Percentiles rank a stretch among this genome's conserved stretches.
These are phyloP conservation scores for Arbutus unedo DNA, from an alignment of 148 eudicot species.

Conservation along the genomic window DNA sequence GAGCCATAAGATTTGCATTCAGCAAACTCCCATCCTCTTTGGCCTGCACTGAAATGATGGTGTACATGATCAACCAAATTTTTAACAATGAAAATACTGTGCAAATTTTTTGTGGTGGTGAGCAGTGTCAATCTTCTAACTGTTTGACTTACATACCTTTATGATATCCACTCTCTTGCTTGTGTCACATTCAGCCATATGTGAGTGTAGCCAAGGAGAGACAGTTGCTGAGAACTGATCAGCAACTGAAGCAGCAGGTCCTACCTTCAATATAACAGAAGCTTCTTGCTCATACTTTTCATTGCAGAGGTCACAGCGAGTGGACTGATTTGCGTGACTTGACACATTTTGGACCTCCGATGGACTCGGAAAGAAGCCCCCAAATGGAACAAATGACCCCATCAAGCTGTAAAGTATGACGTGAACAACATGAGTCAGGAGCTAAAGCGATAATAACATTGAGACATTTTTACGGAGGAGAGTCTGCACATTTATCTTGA, in stretches of 20 bases:
- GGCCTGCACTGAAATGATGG: constrained; percentile 70
- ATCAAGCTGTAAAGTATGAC: constrained; percentile 65
- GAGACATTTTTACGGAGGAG: not conserved
- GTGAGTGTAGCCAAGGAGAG: constrained; percentile 50
- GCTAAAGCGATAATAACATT: constrained; percentile 13
- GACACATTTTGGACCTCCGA: constrained; percentile 47
- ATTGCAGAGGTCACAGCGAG: constrained; percentile 53
- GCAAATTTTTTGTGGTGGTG: not conserved
- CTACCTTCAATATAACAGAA: constrained; percentile 41
- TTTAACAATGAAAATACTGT: not conserved
- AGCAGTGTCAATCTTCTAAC: not conserved
- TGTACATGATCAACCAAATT: constrained; percentile 30
- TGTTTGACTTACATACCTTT: constrained; percentile 48
- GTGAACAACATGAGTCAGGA: constrained; percentile 38
- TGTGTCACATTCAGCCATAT: constrained; percentile 33
- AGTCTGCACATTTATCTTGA: not conserved
- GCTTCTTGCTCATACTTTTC: constrained; percentile 69
- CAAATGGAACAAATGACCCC: constrained; percentile 98
- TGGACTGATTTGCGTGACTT: constrained; percentile 29
- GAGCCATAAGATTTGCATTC: constrained; percentile 36
- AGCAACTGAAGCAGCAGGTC: constrained; percentile 39
- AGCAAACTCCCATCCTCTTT: constrained; percentile 40
- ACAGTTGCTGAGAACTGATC: constrained; percentile 38
- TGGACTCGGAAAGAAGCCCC: constrained; percentile 78
- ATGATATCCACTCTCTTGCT: constrained; percentile 36